phyloP scores from a whole-genome alignment of 169 alveolate species.

The Blepharisma undulans region DNA sequence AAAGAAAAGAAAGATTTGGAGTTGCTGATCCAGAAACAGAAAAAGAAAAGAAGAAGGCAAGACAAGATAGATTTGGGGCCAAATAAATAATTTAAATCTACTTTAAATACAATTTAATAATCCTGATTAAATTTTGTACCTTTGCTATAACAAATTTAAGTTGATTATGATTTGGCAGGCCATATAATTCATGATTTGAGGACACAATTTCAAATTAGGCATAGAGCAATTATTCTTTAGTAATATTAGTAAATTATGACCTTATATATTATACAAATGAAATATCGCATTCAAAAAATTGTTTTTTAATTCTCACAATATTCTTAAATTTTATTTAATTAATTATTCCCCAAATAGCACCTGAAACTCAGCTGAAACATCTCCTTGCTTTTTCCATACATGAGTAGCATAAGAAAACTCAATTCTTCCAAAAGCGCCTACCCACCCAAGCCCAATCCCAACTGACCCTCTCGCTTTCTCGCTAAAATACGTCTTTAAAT shows the following conservation, averaged over 20 bases:
- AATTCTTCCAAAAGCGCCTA: background rate
- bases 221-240: background rate
- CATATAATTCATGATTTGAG: background rate
- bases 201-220: too few relatives aligned
- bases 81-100: background rate
- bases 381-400: background rate
- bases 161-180: background rate
- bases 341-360: slow-evolving; percentile 24
- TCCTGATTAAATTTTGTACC: background rate
- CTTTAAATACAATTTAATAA: background rate
- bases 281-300: background rate
- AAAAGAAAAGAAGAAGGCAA: background rate
- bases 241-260: too few relatives aligned
- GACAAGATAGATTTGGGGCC: background rate
- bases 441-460: slow-evolving; percentile 32
- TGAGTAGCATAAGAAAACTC: slow-evolving; percentile 23
- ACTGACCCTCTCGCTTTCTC: slow-evolving; percentile 26
- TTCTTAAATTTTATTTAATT: background rate
- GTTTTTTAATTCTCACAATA: background rate
- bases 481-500: background rate
- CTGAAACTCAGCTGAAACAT: slow-evolving; percentile 29
- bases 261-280: too few relatives aligned
- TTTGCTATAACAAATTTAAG: background rate
- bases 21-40: background rate
- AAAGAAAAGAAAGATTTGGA: background rate